Evolutionary conservation across 306 rosid genomes (phyloP).

Genomic region (Carpinus viminea): DNA sequence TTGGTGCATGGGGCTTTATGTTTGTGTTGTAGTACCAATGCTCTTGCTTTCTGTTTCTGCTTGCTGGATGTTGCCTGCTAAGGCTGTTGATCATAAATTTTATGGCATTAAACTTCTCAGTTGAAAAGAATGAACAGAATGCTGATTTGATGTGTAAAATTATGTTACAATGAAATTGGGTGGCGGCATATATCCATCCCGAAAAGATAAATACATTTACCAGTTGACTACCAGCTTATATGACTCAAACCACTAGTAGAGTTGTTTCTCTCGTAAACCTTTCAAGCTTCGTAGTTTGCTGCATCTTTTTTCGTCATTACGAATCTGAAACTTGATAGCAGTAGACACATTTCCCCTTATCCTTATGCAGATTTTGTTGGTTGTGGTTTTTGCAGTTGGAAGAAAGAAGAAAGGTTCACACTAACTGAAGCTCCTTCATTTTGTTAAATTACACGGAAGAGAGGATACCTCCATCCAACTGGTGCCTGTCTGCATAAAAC

Average conservation of each 20-base stretch:
- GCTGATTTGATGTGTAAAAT: not conserved
- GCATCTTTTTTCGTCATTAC: too few species aligned
- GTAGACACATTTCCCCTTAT: not conserved
- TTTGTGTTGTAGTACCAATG: not conserved
- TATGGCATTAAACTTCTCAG: not conserved
- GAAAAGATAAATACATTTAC: not conserved
- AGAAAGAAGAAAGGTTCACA: slow-evolving; percentile 41
- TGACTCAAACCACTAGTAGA: too few species aligned
- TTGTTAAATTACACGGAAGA: not conserved
- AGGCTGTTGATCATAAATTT: not conserved
- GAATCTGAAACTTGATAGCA: too few species aligned
- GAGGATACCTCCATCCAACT: not conserved
- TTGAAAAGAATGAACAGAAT: not conserved
- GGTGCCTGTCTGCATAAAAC: too few species aligned
- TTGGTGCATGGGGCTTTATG: not conserved
- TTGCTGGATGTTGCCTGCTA: not conserved
- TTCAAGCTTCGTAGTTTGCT: too few species aligned
- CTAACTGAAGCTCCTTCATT: slow-evolving; percentile 1
- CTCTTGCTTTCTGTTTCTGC: not conserved
- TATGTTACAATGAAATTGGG: not conserved
- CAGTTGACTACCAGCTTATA: not conserved
- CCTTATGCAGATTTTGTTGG: slow-evolving; percentile 18
- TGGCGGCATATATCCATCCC: not conserved
- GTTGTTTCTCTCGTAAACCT: too few species aligned
- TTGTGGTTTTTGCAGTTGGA: slow-evolving; percentile 43